Percentiles rank a stretch among this genome's conserved stretches.
Conservation (phyloP, 2,329 filamentous ascomycete species). For the Magnaporthiopsis poae region DNA sequence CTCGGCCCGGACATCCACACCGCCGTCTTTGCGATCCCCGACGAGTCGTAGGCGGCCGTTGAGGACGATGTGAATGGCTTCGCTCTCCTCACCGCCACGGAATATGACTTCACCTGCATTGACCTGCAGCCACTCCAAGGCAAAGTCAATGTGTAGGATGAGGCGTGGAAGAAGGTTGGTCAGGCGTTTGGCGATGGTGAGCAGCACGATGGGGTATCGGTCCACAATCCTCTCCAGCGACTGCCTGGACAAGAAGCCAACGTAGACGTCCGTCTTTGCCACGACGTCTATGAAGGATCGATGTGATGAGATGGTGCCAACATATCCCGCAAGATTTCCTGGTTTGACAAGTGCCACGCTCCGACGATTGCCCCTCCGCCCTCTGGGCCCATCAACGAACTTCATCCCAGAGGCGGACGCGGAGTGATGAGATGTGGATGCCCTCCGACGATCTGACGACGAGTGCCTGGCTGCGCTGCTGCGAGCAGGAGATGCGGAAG, state of each 20-base stretch:
- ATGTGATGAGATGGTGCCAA: slow-evolving; percentile 89
- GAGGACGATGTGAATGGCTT: slow-evolving; percentile 94
- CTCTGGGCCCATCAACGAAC: slow-evolving; percentile 32
- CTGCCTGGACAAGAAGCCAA: slow-evolving; percentile 79
- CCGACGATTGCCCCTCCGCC: slow-evolving; percentile 40
- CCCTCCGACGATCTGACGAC: neutral
- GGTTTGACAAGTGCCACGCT: slow-evolving; percentile 89
- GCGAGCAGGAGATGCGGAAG: neutral
- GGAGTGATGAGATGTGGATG: neutral
- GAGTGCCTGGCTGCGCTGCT: neutral
- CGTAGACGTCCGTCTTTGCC: slow-evolving; percentile 96
- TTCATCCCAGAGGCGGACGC: neutral
- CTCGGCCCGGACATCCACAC: slow-evolving; percentile 78
- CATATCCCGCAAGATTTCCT: slow-evolving; percentile 84
- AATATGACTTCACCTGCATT: slow-evolving; percentile 91
- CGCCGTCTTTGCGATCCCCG: slow-evolving; percentile 68
- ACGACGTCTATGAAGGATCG: slow-evolving; percentile 93
- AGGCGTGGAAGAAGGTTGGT: slow-evolving; percentile 81
- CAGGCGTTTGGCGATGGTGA: slow-evolving; percentile 92
- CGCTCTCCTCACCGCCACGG: slow-evolving; percentile 86
- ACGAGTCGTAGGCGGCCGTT: slow-evolving; percentile 85
- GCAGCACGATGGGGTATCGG: slow-evolving; percentile 76
- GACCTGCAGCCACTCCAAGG: slow-evolving; percentile 95
- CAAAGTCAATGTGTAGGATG: slow-evolving; percentile 94
- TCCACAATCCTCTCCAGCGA: slow-evolving; percentile 88